These are phyloP conservation scores for Fusarium liriodendri DNA, from an alignment of 2,329 filamentous ascomycete species.

Conservation along the genomic window DNA sequence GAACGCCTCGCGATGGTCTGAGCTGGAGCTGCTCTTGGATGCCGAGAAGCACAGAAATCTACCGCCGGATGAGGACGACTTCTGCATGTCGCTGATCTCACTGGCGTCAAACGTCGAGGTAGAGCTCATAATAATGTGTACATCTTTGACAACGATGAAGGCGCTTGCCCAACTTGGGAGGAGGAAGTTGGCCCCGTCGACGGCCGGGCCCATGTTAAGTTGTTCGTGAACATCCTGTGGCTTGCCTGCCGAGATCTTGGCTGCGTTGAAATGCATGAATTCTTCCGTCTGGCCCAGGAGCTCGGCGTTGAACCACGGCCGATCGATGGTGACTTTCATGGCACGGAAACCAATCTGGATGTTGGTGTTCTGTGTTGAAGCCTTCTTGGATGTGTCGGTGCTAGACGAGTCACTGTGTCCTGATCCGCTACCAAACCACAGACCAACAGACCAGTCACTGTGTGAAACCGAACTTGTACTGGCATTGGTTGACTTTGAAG, in stretches of 20 bases:
- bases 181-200: not conserved
- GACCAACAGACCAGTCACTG: no score
- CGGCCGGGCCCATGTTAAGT: not conserved
- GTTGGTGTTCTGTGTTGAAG: not conserved
- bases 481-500: no score
- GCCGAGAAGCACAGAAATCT: slow-evolving; percentile 1
- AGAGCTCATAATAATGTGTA: not conserved
- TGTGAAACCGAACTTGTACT: no score
- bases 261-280: not conserved
- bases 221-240: not conserved
- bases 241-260: not conserved
- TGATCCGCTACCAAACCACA: no score
- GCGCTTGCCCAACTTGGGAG: not conserved
- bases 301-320: not conserved
- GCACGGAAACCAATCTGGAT: slow-evolving; percentile 1
- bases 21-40: not conserved
- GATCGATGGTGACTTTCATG: not conserved
- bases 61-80: not conserved
- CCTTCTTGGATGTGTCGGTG: not conserved
- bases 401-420: no score
- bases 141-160: not conserved
- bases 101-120: not conserved
- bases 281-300: not conserved
- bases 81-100: not conserved
- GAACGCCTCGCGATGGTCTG: not conserved